phyloP scores from a whole-genome alignment of 495 filamentous ascomycete species.

The Ascobolus immersus region DNA sequence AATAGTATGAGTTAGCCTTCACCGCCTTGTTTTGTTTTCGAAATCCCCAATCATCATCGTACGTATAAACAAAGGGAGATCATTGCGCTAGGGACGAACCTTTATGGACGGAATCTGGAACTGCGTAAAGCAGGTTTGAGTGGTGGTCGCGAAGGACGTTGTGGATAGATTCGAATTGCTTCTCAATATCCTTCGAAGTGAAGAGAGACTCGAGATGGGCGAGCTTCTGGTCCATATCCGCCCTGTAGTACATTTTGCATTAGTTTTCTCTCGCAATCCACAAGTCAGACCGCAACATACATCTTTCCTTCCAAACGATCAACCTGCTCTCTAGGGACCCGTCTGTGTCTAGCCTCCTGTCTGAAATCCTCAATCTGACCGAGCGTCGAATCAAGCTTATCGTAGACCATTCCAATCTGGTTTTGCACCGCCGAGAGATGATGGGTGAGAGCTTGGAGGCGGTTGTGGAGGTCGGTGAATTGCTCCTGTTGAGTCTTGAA shows the following conservation, averaged over 20 bases:
- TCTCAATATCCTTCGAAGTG: slow-evolving; percentile 45
- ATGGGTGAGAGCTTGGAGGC: slow-evolving; percentile 37
- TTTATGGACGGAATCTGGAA: slow-evolving; percentile 13
- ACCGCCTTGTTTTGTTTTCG: slow-evolving; percentile 2
- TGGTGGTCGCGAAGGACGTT: slow-evolving; percentile 48
- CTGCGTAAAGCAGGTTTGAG: slow-evolving; percentile 13
- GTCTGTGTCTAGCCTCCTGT: slow-evolving; percentile 26
- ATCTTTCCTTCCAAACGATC: slow-evolving; percentile 25
- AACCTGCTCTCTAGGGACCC: slow-evolving; percentile 27
- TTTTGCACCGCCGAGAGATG: slow-evolving; percentile 13
- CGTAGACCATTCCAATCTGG: slow-evolving; percentile 13
- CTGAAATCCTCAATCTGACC: slow-evolving; percentile 32
- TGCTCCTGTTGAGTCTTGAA: slow-evolving; percentile 30
- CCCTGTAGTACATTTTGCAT: slow-evolving; percentile 18
- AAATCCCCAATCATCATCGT: slow-evolving; percentile 1
- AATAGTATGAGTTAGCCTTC: slow-evolving; percentile 19
- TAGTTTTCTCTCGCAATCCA: slow-evolving; percentile 1
- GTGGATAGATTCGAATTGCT: slow-evolving; percentile 43
- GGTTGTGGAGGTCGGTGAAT: slow-evolving; percentile 58
- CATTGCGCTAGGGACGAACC: slow-evolving; percentile 8
- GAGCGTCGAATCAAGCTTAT: slow-evolving; percentile 12
- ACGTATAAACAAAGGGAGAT: slow-evolving; percentile 5
- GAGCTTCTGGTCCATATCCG: slow-evolving; percentile 28
- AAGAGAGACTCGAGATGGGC: slow-evolving; percentile 36
- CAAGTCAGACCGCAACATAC: slow-evolving; percentile 5